Base-by-base conservation (phyloP, 2,329 filamentous ascomycete species). In the Trichoderma citrinoviride region DNA sequence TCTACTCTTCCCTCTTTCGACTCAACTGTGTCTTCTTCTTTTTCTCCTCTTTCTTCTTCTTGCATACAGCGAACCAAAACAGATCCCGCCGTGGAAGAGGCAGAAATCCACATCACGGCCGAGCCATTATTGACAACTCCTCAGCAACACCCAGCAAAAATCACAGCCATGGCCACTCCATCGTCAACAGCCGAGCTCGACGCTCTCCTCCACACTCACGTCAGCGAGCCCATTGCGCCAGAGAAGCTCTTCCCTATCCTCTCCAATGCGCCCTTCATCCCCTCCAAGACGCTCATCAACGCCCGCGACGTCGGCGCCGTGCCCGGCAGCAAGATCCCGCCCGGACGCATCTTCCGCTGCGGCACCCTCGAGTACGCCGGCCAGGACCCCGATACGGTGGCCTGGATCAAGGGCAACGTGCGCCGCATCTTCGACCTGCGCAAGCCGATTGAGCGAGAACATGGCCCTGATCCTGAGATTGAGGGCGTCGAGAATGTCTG, bases 371-470 rank as follows among this genome's bases (percentile, higher is more conserved):
- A 72, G 54, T 68, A 74, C 1, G 75, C 70, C 6, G 65, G 65
- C 33, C 21, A 65, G 19, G 74, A 76, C 64, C 71, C 73, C 10
- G 70, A 72, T n/a, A 70, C 75, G 6, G 44, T 72, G 10, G 76
- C 76, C 6, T 77, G 76, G 70, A 69, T 84, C 3, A 70, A 72
- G 7, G 69, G 69, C 19, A 73, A 76, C 53, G 72, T 85, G 52
- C 76, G 73, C 65, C 78, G 77, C 64, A 69, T 86, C 57, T 85
- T 85, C 70, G 84, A 86, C 72, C 73, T 86, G 64, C 79, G 84
- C 47, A 80, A 78, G 47, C 72, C 74, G 8, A 67, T 69, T 37
- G 83, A 86, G 74, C 79, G 80, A 58, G 70, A 67, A 12, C 50
- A 63, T 2, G 71, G 70, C n/a, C 81, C 82, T 0, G 81, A 82